Base-by-base conservation (phyloP, 2,329 filamentous ascomycete species). In the Ophiostoma ips region DNA sequence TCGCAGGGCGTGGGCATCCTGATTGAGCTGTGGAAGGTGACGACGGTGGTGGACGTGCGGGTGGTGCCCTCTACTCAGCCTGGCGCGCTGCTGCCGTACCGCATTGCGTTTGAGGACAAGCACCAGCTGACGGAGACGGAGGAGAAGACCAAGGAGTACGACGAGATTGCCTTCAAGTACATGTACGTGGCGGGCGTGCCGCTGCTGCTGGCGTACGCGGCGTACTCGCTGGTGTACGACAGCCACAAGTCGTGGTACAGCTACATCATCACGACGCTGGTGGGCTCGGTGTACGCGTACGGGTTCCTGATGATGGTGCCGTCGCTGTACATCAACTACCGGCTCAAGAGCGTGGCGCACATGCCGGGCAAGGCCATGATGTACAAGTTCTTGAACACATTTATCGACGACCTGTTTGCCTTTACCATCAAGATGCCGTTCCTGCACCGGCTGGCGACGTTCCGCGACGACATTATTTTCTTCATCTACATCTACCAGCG, bases 361-460 rank as follows among this genome's bases (percentile, higher is more conserved):
- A 95, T 98, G 90, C 89, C 92, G 1, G 87, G 76, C 58, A 90
- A 87, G 69, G 88, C 92, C 45, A 92, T 98, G 87, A 90, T 83
- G 65, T 95, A 95, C 77, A 95, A 96, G 70, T 95, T 95, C 68
- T 71, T 96, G 57, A 95, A 96, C 71, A 96, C 92, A 5, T 98
- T 98, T 65, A 96, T 98, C 64, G 92, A 98, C 66, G 92, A 98
- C 63, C 73, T 98, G 31, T 98, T 98, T 62, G 92, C 92, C 2
- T 98, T 96, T 62, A 98, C 92, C 36, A 95, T 98, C 71, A 96
- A 96, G 71, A 98, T 98, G 92, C 92, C 92, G 1, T 79, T 89
- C 55, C 73, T 98, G 48, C 92, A 98, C 66, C 80, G 92, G 15
- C 72, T 98, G 47, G 88, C 92, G 1, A 96, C 92, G 0, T 76